These are phyloP conservation scores for Tetrahymena elliotti DNA, from an alignment of 73 alveolate genomes.

Conservation along the genomic window DNA sequence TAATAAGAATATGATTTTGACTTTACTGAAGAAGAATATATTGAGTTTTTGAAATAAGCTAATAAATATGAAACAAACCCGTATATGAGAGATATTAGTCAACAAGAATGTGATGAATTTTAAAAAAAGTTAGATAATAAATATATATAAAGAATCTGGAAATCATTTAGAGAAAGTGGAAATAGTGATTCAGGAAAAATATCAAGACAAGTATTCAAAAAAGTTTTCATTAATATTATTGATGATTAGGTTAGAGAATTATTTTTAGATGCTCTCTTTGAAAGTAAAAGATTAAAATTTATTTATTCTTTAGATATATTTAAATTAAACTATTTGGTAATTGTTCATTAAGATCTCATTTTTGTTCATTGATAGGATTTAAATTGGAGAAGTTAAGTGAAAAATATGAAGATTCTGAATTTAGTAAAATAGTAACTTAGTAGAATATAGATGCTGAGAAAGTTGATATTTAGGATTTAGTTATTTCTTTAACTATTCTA, in stretches of 20 bases:
- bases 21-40: background rate
- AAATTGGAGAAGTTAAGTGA: constrained; percentile 11
- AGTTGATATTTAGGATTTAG: constrained; percentile 37
- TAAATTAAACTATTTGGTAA: background rate
- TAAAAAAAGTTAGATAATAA: background rate
- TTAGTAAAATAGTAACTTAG: constrained; percentile 11
- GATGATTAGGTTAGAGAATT: constrained; percentile 1
- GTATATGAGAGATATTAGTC: background rate
- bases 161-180: background rate
- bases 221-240: constrained; percentile 6
- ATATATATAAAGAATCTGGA: constrained; percentile 26
- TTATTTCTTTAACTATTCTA: constrained; percentile 16
- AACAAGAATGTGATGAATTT: constrained; percentile 27
- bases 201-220: constrained; percentile 1
- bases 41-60: background rate
- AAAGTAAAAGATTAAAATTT: background rate
- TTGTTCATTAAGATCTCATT: background rate
- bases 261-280: constrained; percentile 20
- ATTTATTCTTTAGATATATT: background rate
- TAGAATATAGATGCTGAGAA: constrained; percentile 32
- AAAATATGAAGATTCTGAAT: constrained; percentile 11
- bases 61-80: background rate
- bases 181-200: constrained; percentile 28
- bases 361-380: constrained; percentile 8
- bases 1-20: background rate